Conservation (phyloP, 2,329 filamentous ascomycete species). For the Lachnellula willkommii region DNA sequence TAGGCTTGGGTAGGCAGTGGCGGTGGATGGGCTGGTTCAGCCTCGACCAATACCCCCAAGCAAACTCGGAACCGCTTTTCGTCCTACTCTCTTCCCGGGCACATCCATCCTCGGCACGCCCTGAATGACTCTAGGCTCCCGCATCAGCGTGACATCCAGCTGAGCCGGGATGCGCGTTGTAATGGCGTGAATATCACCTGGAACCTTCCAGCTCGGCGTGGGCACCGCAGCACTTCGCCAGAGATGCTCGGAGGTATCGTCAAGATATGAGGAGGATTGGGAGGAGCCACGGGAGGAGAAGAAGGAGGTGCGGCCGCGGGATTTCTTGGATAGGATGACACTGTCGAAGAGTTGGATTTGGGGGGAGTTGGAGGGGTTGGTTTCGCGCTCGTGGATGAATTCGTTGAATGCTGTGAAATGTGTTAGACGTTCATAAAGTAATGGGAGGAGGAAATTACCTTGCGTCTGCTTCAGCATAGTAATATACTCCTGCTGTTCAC, state of each 20-base stretch:
- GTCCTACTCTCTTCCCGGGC: constrained; percentile 29
- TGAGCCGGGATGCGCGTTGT: constrained; percentile 69
- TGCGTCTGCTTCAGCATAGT: constrained; percentile 62
- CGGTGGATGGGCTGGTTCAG: too few species aligned
- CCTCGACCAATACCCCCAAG: constrained; percentile 18
- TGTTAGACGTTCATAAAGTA: constrained; percentile 37
- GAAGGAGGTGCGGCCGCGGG: constrained; percentile 57
- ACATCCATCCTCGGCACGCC: constrained; percentile 62
- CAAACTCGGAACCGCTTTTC: constrained; percentile 34
- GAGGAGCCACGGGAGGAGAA: constrained; percentile 30
- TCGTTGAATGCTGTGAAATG: constrained; percentile 62
- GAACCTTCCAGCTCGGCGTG: constrained; percentile 55
- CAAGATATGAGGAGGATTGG: constrained; percentile 53
- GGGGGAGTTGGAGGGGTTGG: constrained; percentile 54
- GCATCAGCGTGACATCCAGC: constrained; percentile 82
- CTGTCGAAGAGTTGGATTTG: constrained; percentile 75
- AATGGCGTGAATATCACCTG: constrained; percentile 56
- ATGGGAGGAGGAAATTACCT: constrained; percentile 38
- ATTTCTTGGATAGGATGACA: constrained; percentile 72
- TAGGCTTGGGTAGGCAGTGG: too few species aligned
- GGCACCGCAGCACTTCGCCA: constrained; percentile 66
- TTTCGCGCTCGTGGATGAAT: constrained; percentile 78
- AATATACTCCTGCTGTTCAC: constrained; percentile 61
- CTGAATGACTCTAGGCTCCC: constrained; percentile 83
- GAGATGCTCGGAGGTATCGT: constrained; percentile 70